Evolutionary conservation across 768 basidiomycete genomes (phyloP), one percentile per base, ranked within the genome.

Genomic region (Kondoa subrosea): DNA sequence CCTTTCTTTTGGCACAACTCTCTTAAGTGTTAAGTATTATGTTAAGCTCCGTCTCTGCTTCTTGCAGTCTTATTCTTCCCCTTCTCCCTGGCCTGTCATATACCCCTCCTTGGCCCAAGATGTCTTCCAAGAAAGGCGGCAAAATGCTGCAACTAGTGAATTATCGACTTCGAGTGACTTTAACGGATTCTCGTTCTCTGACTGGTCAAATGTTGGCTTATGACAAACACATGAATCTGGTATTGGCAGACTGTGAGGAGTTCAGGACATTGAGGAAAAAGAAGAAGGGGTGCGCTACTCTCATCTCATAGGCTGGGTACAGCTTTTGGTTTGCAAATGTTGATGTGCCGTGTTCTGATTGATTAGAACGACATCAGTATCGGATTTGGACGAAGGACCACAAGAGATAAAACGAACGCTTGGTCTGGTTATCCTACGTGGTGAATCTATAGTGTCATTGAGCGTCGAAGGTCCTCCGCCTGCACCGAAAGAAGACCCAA

Each of bases 131-230:
- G 34, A 92, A 93, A 81, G 91, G 91, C 76, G 91, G 92, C 77
- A 91, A 92, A 82, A 95, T 99, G 91, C 86, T 93, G 77, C 80
- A 86, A 77, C 86, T 97, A 80, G 85, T 99, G 81, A 91, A 97
- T 80, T 96, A 93, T 88, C 83, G 93, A 78, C 83, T 99, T 72
- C 92, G 88, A 80, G 86, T 97, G 68, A 95, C 91, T 68, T 86
- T 97, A 79, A 95, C 87, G 85, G 95, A 99, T 78, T 91, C 91
- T 69, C 88, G 95, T 77, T 84, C 88, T 67, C 81, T 97, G 74
- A 90, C 89, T 59, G 95, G 95, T 56, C 95, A 97, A 80, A 95
- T 97, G 89, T 87, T 99, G 77, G 95, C 95, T 65, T 99, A 96
- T 77, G 95, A 99, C 81, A 87, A 89, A 75, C 95, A 99, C 79